Percentiles rank a stretch among this genome's conserved stretches.
phyloP scores from a whole-genome alignment of 352 stramenopile genomes.

The Pelagophyceae sp. region DNA sequence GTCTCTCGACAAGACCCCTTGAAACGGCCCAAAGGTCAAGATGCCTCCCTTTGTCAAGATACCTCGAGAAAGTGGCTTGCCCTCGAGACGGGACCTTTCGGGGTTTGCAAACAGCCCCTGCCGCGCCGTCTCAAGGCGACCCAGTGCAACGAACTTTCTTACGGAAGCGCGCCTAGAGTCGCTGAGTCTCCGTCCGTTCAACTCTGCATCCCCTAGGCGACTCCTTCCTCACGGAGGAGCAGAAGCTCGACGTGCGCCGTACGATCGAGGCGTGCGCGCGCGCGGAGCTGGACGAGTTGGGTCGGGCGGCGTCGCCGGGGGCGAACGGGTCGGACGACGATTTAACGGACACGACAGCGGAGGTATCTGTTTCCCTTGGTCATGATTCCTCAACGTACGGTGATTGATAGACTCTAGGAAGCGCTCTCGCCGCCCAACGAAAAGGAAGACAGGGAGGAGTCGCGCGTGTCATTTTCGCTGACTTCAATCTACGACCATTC shows the following conservation, averaged over 20 bases:
- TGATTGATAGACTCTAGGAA: too few relatives aligned
- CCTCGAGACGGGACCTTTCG: neutral
- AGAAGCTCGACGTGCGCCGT: slow-evolving; percentile 94
- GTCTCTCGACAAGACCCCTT: too few relatives aligned
- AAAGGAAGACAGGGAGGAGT: too few relatives aligned
- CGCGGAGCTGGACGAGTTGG: slow-evolving; percentile 85
- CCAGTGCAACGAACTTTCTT: neutral
- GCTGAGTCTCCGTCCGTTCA: too few relatives aligned
- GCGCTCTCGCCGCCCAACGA: too few relatives aligned
- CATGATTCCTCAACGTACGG: too few relatives aligned
- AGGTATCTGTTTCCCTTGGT: too few relatives aligned
- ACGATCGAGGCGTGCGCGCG: slow-evolving; percentile 94
- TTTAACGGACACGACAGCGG: slow-evolving; percentile 43
- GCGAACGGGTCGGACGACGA: slow-evolving; percentile 67
- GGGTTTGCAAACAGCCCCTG: too few relatives aligned
- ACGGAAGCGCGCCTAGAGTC: slow-evolving; percentile 50
- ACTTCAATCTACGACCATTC: slow-evolving; percentile 87
- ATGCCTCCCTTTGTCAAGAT: too few relatives aligned
- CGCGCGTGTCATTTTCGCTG: slow-evolving; percentile 35
- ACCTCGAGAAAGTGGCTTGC: neutral
- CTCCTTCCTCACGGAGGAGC: slow-evolving; percentile 92
- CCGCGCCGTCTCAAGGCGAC: neutral
- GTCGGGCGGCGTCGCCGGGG: slow-evolving; percentile 79
- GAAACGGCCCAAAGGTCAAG: too few relatives aligned
- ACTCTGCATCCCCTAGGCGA: too few relatives aligned